Percentiles rank a stretch among this genome's conserved stretches.
Evolutionary conservation across 192 early-diverging fungal species (phyloP).

Genomic region (Diversispora epigaea): DNA sequence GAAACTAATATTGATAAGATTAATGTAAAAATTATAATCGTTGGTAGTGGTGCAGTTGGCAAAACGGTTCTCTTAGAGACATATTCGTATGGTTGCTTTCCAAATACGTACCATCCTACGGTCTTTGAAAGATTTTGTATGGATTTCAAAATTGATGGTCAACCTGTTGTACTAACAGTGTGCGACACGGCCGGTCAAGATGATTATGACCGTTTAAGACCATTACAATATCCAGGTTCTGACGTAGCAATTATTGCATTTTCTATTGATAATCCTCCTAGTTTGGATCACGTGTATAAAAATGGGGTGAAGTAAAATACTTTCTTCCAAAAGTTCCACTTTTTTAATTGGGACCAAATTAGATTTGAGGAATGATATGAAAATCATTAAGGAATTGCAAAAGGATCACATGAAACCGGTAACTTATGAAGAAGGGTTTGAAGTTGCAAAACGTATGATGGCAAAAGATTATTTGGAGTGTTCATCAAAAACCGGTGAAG

Average conservation of each 20-base stretch:
- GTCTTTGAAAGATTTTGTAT: constrained; percentile 99
- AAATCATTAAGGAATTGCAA: constrained; percentile 73
- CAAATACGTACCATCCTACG: constrained; percentile 94
- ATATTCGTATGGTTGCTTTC: constrained; percentile 96
- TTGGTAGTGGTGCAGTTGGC: constrained; percentile 74
- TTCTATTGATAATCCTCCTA: constrained; percentile 86
- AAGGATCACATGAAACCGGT: constrained; percentile 85
- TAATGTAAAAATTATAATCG: constrained; percentile 76
- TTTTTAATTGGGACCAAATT: constrained; percentile 89
- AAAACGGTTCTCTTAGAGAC: constrained; percentile 82
- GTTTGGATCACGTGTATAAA: constrained; percentile 93
- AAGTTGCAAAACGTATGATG: constrained; percentile 78
- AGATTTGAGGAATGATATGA: constrained; percentile 87
- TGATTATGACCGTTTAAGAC: constrained; percentile 92
- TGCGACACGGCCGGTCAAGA: constrained; percentile 69
- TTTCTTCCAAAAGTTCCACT: constrained; percentile 96
- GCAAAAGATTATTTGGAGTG: constrained; percentile 95
- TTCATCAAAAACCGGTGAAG: constrained; percentile 86
- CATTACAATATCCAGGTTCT: constrained; percentile 92
- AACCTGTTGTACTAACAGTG: constrained; percentile 86
- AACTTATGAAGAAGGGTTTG: constrained; percentile 73
- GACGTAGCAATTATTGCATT: constrained; percentile 96
- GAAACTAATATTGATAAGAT: no score
- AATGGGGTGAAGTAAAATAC: constrained; percentile 96
- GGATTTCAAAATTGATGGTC: constrained; percentile 98